These are phyloP conservation scores for Pichia insulana DNA, from an alignment of 805 yeast species.

Conservation along the genomic window DNA sequence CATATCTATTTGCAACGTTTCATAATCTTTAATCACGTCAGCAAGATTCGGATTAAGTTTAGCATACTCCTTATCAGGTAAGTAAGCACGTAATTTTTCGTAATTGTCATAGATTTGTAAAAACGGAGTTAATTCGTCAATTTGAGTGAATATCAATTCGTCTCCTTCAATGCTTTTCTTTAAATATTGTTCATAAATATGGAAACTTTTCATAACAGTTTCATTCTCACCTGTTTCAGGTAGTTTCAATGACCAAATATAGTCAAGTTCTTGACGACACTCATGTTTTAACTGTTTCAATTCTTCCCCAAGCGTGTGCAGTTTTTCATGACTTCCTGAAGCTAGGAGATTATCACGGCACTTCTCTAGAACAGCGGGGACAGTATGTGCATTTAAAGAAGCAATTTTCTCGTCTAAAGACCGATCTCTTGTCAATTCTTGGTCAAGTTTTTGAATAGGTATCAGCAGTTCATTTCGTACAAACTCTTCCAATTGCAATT, in stretches of 20 bases:
- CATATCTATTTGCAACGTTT: conserved; percentile 26
- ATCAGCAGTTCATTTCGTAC: conserved; percentile 1
- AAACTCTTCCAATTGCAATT: conserved; percentile 30
- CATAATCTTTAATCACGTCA: conserved; percentile 28
- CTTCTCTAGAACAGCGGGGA: too few species aligned
- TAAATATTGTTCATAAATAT: conserved; percentile 40
- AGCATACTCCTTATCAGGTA: conserved; percentile 34
- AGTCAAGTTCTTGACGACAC: conserved; percentile 34
- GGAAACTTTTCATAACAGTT: conserved; percentile 30
- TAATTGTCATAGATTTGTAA: conserved; percentile 32
- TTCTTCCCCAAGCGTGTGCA: conserved; percentile 37
- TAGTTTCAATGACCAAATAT: conserved; percentile 28
- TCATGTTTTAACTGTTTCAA: conserved; percentile 35
- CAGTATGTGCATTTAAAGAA: too few species aligned
- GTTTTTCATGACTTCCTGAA: not conserved
- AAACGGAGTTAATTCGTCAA: conserved; percentile 38
- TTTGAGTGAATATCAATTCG: conserved; percentile 37
- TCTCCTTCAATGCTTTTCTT: conserved; percentile 58
- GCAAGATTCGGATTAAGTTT: conserved; percentile 28
- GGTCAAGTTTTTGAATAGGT: conserved; percentile 43
- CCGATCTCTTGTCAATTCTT: conserved; percentile 34
- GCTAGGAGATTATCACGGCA: not conserved
- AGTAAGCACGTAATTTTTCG: conserved; percentile 24
- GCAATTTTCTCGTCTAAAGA: too few species aligned
- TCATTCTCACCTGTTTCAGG: not conserved